These are phyloP conservation scores for Macadamia tetraphylla DNA, from an alignment of 164 flowering plant genomes.

Conservation along the genomic window DNA sequence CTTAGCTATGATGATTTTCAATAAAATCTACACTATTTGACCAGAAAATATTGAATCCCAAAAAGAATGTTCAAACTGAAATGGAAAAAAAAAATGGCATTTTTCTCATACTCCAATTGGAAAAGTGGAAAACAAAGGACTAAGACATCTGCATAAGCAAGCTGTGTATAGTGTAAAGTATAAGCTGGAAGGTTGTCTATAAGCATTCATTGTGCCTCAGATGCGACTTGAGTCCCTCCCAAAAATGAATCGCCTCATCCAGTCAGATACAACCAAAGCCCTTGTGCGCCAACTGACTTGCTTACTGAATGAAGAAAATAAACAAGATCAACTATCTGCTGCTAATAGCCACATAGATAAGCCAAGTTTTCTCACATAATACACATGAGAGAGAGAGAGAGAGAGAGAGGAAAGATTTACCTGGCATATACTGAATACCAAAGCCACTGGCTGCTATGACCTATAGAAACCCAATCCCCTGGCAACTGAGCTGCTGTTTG, in stretches of 20 bases:
- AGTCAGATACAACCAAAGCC: constrained; percentile 63
- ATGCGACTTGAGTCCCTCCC: constrained; percentile 91
- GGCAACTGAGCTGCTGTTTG: constrained; percentile 93
- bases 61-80: not conserved
- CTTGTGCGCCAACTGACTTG: constrained; percentile 96
- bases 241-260: constrained; percentile 68
- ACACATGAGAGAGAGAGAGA: no score
- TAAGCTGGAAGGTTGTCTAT: no score
- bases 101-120: no score
- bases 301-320: constrained; percentile 48
- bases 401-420: constrained; percentile 24
- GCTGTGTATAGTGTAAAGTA: no score
- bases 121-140: no score
- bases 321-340: not conserved
- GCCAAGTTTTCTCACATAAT: no score
- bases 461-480: constrained; percentile 93
- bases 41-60: not conserved
- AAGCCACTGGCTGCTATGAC: constrained; percentile 96
- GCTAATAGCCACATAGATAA: no score
- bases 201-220: constrained; percentile 20
- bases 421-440: constrained; percentile 99
- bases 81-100: no score
- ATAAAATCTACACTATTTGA: not conserved
- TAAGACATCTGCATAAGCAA: no score
- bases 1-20: constrained; percentile 2